Base-by-base conservation (phyloP, 208 protist genomes). In the Lotmaria passim region DNA sequence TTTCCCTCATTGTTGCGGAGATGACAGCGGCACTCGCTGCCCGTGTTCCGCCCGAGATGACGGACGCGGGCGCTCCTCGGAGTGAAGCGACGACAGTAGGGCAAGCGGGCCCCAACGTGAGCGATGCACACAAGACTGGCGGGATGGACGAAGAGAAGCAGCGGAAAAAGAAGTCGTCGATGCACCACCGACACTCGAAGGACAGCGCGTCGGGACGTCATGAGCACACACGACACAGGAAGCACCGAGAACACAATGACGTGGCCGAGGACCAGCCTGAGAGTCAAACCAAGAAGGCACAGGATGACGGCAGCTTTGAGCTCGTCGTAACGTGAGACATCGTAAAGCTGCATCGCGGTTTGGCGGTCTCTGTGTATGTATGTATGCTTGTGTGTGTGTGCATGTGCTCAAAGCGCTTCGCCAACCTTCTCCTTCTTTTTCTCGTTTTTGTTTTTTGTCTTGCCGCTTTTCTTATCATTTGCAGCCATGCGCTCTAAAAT, bases 281-380 rank as follows among this genome's bases (percentile, higher is more conserved):
- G 17, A 14, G 44, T 1, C 28, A 48, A 3, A 39, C 24, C 4
- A 23, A 38, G 21, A 56, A 24, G 4, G 34, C 43, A 28, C 55
- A 59, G 24, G 74, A 75, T 44, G 76, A 79, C 70, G 73, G 72
- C 26, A 70, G 62, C 15, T 84, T 84, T 63, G 82, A 83, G 31
- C 68, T 87, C 0, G 51, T 84, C 30, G 21, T 59, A 7, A 70
- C 72, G 28, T 87, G 52, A 78, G 41, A 23, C 19, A 26, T n/a
- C n/a, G n/a, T n/a, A n/a, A n/a, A n/a, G n/a, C n/a, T 48, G 44
- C 44, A 48, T 7, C 44, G 21, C 5, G 19, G 44, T 41, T 41
- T 41, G 38, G n/a, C n/a, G n/a, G n/a, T n/a, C n/a, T n/a, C n/a
- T n/a, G n/a, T n/a, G n/a, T n/a, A n/a, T n/a, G n/a, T n/a, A n/a